A percentile compares a stretch with the other conserved stretches of the same genome.
These are phyloP conservation scores for Blastomyces gilchristii DNA, from an alignment of 2,329 filamentous ascomycete species.

Conservation along the genomic window DNA sequence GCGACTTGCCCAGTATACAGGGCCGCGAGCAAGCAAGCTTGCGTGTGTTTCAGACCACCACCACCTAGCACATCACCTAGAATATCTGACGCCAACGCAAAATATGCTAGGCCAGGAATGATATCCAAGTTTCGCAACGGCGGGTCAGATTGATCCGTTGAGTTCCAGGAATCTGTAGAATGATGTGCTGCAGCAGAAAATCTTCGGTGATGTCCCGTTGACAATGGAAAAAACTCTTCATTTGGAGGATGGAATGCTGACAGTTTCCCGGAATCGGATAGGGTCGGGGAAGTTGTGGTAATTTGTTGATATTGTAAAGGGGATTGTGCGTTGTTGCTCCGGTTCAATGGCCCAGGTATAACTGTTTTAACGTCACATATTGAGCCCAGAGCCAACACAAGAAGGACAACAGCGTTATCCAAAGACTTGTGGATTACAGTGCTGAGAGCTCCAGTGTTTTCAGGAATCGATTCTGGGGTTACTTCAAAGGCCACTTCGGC, in stretches of 20 bases:
- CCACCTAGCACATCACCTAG: conserved; percentile 70
- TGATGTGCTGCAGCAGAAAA: conserved; percentile 8
- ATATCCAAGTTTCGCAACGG: conserved; percentile 61
- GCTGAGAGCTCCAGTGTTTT: conserved; percentile 5
- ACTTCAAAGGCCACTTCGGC: conserved; percentile 10
- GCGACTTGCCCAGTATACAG: conserved; percentile 84
- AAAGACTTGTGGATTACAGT: conserved; percentile 49
- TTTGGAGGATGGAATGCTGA: background rate
- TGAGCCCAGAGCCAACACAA: conserved; percentile 77
- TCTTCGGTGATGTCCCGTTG: conserved; percentile 13
- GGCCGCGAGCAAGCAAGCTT: conserved; percentile 73
- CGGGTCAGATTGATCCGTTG: conserved; percentile 17
- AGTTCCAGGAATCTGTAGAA: conserved; percentile 10
- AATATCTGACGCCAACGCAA: conserved; percentile 75
- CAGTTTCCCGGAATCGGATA: background rate
- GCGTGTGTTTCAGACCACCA: conserved; percentile 71
- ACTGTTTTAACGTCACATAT: conserved; percentile 51
- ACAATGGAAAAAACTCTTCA: background rate
- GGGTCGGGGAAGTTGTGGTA: background rate
- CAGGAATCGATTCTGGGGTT: background rate
- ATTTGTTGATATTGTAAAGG: conserved; percentile 15
- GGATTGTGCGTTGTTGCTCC: conserved; percentile 5
- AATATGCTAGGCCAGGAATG: conserved; percentile 84
- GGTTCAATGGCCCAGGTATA: conserved; percentile 44
- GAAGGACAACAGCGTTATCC: conserved; percentile 68